Evolutionary conservation across 73 alveolate species (phyloP).

Genomic region (Paramecium tetraurelia): DNA sequence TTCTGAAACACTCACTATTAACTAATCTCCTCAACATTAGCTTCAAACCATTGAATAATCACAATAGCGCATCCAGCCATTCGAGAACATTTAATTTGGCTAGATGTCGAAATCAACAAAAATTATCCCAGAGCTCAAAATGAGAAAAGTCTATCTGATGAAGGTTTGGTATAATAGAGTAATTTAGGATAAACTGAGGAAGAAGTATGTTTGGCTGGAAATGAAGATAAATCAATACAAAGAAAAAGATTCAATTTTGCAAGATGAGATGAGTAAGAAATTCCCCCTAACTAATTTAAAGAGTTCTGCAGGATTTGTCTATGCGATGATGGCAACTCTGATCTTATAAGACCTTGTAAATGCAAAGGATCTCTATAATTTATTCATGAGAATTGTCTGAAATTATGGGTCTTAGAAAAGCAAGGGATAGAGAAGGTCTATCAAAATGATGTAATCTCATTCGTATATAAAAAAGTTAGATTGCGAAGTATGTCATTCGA

Average conservation of each 20-base stretch:
- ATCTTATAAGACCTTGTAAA: constrained; percentile 53
- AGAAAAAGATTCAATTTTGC: neutral
- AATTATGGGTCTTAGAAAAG: constrained; percentile 48
- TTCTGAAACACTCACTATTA: neutral
- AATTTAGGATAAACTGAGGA: neutral
- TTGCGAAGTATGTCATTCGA: neutral
- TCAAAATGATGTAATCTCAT: neutral
- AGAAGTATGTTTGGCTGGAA: neutral
- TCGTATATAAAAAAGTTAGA: neutral
- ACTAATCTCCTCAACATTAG: neutral
- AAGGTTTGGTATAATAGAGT: neutral
- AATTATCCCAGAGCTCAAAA: neutral
- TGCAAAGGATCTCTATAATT: constrained; percentile 34
- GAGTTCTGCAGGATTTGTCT: constrained; percentile 46
- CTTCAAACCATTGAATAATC: neutral
- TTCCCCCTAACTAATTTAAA: neutral
- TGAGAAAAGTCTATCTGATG: neutral
- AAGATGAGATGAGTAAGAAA: neutral
- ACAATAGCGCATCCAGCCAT: neutral
- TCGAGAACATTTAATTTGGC: neutral
- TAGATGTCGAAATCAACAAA: neutral
- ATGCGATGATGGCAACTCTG: constrained; percentile 40
- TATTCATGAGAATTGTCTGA: constrained; percentile 51
- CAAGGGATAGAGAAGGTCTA: neutral
- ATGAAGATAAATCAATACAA: neutral